These are phyloP conservation scores for Onygenales sp. DNA, from an alignment of 2,329 filamentous ascomycete genomes.

Conservation along the genomic window DNA sequence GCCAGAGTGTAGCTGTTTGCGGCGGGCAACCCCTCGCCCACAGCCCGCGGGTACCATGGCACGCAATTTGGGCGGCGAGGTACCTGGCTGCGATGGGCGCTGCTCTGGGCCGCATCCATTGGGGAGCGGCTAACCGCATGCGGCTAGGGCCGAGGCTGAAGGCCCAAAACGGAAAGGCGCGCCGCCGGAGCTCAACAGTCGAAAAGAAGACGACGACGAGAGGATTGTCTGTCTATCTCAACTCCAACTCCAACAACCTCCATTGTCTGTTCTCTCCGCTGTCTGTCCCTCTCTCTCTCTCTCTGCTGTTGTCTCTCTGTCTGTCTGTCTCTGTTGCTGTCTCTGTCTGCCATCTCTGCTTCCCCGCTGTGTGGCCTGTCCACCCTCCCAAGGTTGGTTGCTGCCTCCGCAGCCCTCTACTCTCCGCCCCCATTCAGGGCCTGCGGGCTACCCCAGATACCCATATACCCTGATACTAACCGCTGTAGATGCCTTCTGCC, in stretches of 20 bases:
- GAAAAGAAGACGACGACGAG: not conserved
- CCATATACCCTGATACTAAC: conserved; percentile 10
- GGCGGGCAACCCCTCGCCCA: too few relatives aligned
- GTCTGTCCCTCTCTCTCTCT: conserved; percentile 11
- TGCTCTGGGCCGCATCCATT: conserved; percentile 6
- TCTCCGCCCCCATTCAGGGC: not conserved
- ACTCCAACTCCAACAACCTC: conserved; percentile 3
- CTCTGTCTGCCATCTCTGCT: conserved; percentile 12
- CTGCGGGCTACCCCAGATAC: not conserved
- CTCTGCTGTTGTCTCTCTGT: conserved; percentile 16
- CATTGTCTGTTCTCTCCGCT: conserved; percentile 5
- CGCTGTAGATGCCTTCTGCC: conserved; percentile 47
- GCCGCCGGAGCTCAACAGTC: not conserved
- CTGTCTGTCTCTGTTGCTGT: conserved; percentile 12
- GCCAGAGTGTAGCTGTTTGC: too few relatives aligned
- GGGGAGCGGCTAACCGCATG: conserved; percentile 11
- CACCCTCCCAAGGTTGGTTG: conserved; percentile 11
- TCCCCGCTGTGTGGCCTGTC: conserved; percentile 14
- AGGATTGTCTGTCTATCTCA: not conserved
- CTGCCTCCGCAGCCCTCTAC: conserved; percentile 7
- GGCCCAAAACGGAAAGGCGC: not conserved
- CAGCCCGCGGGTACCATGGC: not conserved
- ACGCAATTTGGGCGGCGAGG: not conserved
- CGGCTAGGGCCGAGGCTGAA: not conserved
- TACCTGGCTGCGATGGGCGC: not conserved